Evolutionary conservation across 2,329 filamentous ascomycete genomes (phyloP).

Genomic region (Aspergillus sp.): DNA sequence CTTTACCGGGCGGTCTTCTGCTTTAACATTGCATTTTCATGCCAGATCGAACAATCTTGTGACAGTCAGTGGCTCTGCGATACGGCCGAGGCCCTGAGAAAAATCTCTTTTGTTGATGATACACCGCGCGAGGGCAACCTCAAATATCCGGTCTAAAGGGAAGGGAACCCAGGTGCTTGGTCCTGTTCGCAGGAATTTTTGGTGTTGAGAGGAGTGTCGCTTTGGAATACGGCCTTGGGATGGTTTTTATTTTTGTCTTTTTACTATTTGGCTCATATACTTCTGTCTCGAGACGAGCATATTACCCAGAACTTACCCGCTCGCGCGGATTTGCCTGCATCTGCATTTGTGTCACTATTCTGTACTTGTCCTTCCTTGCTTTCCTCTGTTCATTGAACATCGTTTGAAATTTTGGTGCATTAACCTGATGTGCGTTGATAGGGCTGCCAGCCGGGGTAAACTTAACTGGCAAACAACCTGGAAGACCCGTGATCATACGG

Average conservation of each 20-base stretch:
- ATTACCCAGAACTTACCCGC: not conserved
- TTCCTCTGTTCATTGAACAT: not conserved
- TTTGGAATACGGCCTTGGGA: not conserved
- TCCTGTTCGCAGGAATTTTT: not conserved
- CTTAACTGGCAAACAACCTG: not conserved
- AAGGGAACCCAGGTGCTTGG: not conserved
- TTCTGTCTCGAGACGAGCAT: not conserved
- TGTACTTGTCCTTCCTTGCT: not conserved
- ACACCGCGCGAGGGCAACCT: conserved; percentile 9
- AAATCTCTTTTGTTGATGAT: not conserved
- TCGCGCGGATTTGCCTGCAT: not conserved
- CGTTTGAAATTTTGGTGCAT: not conserved
- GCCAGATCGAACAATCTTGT: conserved; percentile 6
- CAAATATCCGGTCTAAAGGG: conserved; percentile 5
- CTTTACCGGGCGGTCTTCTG: not conserved
- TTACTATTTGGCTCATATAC: not conserved
- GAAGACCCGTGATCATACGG: not conserved
- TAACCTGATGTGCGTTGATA: not conserved
- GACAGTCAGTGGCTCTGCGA: not conserved
- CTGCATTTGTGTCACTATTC: not conserved
- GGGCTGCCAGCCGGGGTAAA: not conserved
- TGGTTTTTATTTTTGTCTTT: not conserved
- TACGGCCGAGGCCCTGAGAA: not conserved
- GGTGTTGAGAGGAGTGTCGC: not conserved
- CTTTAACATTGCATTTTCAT: conserved; percentile 1